Conservation (phyloP, 2,329 filamentous ascomycete genomes). For the Colletotrichum musae region DNA sequence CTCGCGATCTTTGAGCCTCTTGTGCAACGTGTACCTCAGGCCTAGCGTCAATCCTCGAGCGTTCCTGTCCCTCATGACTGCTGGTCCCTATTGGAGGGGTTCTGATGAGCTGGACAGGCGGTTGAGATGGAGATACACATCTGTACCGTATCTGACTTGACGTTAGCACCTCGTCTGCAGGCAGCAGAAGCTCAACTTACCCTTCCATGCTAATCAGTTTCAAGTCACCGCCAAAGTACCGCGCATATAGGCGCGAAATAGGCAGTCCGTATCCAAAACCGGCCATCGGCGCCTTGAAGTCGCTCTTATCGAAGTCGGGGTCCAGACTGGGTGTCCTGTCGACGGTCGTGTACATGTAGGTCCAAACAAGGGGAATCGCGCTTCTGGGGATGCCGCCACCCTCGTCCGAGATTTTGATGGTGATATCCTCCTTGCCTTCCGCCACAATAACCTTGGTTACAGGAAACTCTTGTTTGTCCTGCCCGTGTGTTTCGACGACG, state of each 20-base stretch:
- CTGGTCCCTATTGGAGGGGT: conserved; percentile 94
- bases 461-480: conserved; percentile 96
- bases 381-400: conserved; percentile 95
- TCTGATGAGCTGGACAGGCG: conserved; percentile 95
- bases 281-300: conserved; percentile 99
- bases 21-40: conserved; percentile 71
- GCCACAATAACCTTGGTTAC: conserved; percentile 98
- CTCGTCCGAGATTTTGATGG: conserved; percentile 98
- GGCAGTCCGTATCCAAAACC: conserved; percentile 98
- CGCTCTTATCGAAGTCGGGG: conserved; percentile 98
- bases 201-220: conserved; percentile 99
- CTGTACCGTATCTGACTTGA: conserved; percentile 87
- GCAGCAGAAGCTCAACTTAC: conserved; percentile 65
- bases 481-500: conserved; percentile 94
- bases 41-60: conserved; percentile 76
- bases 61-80: conserved; percentile 84
- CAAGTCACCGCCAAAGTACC: conserved; percentile 97
- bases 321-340: conserved; percentile 95
- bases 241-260: conserved; percentile 92
- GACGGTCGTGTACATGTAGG: conserved; percentile 99
- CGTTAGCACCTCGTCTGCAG: conserved; percentile 30
- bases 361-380: conserved; percentile 98
- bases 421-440: conserved; percentile 98
- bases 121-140: conserved; percentile 98
- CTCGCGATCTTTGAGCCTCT: conserved; percentile 80